Conservation (phyloP, 495 filamentous ascomycete genomes). For the Podospora pseudoanserina region DNA sequence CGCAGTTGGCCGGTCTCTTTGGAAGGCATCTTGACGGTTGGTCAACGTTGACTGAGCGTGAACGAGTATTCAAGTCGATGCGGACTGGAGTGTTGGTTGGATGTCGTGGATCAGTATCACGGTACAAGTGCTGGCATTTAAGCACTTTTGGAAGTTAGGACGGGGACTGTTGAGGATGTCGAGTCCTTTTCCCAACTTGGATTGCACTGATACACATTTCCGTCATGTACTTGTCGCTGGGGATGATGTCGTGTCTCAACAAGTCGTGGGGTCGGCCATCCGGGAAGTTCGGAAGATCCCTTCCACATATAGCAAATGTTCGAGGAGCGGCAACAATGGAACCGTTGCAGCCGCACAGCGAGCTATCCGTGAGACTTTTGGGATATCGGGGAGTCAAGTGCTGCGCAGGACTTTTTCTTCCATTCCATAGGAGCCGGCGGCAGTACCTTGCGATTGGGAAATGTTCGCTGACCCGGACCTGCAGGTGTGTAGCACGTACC, state of each 20-base stretch:
- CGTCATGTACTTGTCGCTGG: not conserved
- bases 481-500: not conserved
- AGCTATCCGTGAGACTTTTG: not conserved
- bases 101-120: not conserved
- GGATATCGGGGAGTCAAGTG: not conserved
- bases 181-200: not conserved
- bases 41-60: not conserved
- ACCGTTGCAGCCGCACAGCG: not conserved
- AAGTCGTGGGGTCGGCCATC: not conserved
- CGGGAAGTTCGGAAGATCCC: not conserved
- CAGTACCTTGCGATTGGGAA: not conserved
- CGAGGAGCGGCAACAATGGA: no score
- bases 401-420: not conserved
- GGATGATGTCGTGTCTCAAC: not conserved
- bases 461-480: not conserved
- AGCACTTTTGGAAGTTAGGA: not conserved
- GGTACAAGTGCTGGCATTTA: not conserved
- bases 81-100: not conserved
- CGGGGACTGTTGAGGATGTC: not conserved
- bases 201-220: not conserved
- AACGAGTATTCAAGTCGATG: not conserved
- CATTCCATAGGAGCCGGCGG: not conserved
- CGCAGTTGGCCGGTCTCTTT: constrained; percentile 2
- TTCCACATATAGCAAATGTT: not conserved
- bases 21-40: not conserved